A percentile compares a stretch with the other conserved stretches of the same genome.
These are phyloP conservation scores for Vanilla planifolia DNA, from an alignment of 106 monocot species.

Conservation along the genomic window DNA sequence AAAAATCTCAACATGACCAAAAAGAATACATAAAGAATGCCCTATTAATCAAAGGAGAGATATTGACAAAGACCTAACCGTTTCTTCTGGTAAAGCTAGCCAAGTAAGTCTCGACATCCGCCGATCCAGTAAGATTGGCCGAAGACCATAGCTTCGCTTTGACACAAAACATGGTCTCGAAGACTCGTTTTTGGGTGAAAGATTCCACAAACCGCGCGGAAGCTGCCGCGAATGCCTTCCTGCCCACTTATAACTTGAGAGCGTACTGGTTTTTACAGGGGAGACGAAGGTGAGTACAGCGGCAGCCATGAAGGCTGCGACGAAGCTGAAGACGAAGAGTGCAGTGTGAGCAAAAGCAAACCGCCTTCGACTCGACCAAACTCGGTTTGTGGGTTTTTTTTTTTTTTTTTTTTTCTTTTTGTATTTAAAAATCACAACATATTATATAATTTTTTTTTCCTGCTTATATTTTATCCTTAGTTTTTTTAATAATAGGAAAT, in stretches of 20 bases:
- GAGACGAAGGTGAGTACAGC: slow-evolving; percentile 14
- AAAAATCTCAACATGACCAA: too few species aligned
- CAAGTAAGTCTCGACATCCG: background rate
- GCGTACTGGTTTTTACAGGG: slow-evolving; percentile 18
- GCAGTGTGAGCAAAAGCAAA: too few species aligned
- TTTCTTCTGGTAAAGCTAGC: slow-evolving; percentile 22
- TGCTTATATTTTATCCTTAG: too few species aligned
- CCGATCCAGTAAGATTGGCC: slow-evolving; percentile 3
- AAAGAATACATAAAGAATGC: too few species aligned
- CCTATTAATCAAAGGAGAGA: background rate
- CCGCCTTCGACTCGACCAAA: too few species aligned
- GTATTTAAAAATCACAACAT: too few species aligned
- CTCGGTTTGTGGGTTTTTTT: too few species aligned
- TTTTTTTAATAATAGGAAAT: too few species aligned
- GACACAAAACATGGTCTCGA: background rate
- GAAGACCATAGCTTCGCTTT: background rate
- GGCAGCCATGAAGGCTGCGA: slow-evolving; percentile 12
- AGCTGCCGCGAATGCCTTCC: background rate
- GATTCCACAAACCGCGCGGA: background rate
- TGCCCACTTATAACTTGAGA: background rate
- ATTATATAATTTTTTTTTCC: too few species aligned
- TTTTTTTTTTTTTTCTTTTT: too few species aligned
- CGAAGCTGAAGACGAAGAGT: too few species aligned
- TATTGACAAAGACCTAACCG: slow-evolving; percentile 17
- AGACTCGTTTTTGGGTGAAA: slow-evolving; percentile 1